Percentiles rank a stretch among this genome's conserved stretches.
These are phyloP conservation scores for Dioszegia hungarica DNA, from an alignment of 768 basidiomycete genomes.

Conservation along the genomic window DNA sequence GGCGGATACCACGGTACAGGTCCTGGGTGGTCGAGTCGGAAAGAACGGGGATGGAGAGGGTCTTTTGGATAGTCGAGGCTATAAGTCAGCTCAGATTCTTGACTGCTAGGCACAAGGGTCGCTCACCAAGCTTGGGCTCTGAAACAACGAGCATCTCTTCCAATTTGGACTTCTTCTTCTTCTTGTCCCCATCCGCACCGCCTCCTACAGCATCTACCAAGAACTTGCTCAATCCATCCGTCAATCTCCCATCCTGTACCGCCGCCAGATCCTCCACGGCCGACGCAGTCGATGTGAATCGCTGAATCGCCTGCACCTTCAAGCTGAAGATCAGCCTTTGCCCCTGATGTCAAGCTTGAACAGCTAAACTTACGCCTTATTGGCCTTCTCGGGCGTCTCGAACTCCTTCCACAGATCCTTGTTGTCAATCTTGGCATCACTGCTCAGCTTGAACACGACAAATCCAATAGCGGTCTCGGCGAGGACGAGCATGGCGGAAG, in stretches of 20 bases:
- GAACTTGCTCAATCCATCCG: slow-evolving; percentile 90
- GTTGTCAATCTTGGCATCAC: slow-evolving; percentile 78
- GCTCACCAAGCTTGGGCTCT: slow-evolving; percentile 83
- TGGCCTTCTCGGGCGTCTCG: slow-evolving; percentile 84
- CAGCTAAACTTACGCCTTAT: slow-evolving; percentile 67
- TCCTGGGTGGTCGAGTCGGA: slow-evolving; percentile 62
- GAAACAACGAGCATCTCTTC: slow-evolving; percentile 71
- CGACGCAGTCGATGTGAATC: slow-evolving; percentile 90
- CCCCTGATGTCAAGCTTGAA: not conserved
- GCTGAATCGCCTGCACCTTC: slow-evolving; percentile 90
- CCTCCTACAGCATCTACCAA: slow-evolving; percentile 51
- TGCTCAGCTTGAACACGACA: slow-evolving; percentile 93
- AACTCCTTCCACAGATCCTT: slow-evolving; percentile 89
- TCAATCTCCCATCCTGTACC: slow-evolving; percentile 84
- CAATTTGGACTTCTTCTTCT: slow-evolving; percentile 66
- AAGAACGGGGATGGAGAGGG: slow-evolving; percentile 81
- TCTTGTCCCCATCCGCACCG: slow-evolving; percentile 50
- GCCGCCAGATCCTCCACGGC: slow-evolving; percentile 96
- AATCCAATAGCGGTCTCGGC: slow-evolving; percentile 73
- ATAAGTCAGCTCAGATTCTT: not conserved
- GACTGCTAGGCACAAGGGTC: not conserved
- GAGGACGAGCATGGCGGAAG: slow-evolving; percentile 76
- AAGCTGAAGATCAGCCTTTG: slow-evolving; percentile 47
- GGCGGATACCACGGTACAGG: slow-evolving; percentile 91
- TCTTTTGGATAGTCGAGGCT: slow-evolving; percentile 87